phyloP scores from a whole-genome alignment of 352 stramenopile genomes.

The Pythium aristosporum region DNA sequence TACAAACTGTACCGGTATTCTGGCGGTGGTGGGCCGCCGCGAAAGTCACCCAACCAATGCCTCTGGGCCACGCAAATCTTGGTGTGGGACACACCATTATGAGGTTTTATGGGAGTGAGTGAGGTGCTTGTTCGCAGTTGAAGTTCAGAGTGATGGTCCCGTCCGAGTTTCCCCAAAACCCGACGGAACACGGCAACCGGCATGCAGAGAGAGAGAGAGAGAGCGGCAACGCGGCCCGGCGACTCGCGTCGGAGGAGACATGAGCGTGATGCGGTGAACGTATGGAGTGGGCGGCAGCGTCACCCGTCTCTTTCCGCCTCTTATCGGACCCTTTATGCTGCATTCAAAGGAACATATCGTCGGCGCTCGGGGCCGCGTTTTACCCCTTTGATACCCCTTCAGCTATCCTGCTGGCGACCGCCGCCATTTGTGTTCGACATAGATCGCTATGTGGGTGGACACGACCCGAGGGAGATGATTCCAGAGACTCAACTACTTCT shows the following conservation, averaged over 20 bases:
- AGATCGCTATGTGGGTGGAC: not conserved
- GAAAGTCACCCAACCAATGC: not conserved
- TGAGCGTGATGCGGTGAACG: not conserved
- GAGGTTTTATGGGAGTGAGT: slow-evolving; percentile 15
- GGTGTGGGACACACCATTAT: slow-evolving; percentile 12
- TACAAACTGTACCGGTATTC: too few relatives aligned
- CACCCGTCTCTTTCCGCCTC: not conserved
- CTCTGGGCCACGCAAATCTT: slow-evolving; percentile 21
- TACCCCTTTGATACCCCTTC: not conserved
- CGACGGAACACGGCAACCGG: too few relatives aligned
- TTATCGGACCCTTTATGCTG: not conserved
- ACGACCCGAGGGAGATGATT: not conserved
- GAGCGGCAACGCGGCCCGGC: too few relatives aligned
- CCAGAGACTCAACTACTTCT: not conserved
- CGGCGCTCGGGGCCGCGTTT: too few relatives aligned
- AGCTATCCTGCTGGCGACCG: not conserved
- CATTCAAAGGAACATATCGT: not conserved
- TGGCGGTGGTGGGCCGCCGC: slow-evolving; percentile 22
- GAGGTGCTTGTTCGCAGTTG: slow-evolving; percentile 6
- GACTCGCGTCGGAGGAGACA: too few relatives aligned
- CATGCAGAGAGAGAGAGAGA: too few relatives aligned
- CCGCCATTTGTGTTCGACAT: not conserved
- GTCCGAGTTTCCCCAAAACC: not conserved
- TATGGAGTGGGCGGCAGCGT: not conserved
- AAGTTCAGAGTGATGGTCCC: slow-evolving; percentile 27